These are phyloP conservation scores for Kwoniella pini DNA, from an alignment of 768 basidiomycete species.

Conservation along the genomic window DNA sequence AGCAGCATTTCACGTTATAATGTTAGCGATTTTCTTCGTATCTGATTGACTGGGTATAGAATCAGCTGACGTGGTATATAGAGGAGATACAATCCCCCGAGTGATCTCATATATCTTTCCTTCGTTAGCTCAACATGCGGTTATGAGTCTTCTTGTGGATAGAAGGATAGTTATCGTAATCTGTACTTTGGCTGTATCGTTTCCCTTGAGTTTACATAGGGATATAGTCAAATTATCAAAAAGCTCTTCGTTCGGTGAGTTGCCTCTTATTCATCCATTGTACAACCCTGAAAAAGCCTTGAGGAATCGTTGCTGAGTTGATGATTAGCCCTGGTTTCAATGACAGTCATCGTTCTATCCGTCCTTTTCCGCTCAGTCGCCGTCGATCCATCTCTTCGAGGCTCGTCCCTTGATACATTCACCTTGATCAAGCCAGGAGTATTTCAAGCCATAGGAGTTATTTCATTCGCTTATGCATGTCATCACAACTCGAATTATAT, in stretches of 20 bases:
- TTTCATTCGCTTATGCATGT: constrained; percentile 68
- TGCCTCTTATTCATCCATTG: neutral
- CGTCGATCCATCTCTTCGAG: constrained; percentile 71
- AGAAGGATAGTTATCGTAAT: constrained; percentile 86
- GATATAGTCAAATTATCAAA: constrained; percentile 96
- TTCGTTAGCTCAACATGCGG: constrained; percentile 62
- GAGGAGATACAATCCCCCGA: constrained; percentile 92
- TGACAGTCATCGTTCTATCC: constrained; percentile 86
- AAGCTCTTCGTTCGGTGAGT: constrained; percentile 83
- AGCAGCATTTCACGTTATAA: constrained; percentile 98
- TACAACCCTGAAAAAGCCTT: constrained; percentile 7
- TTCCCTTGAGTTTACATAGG: constrained; percentile 90
- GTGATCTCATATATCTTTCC: constrained; percentile 88
- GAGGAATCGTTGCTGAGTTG: neutral
- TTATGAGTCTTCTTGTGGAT: constrained; percentile 75
- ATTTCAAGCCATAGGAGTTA: constrained; percentile 95
- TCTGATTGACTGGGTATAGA: constrained; percentile 1
- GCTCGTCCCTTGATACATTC: constrained; percentile 71
- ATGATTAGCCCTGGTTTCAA: constrained; percentile 59
- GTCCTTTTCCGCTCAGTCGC: constrained; percentile 81
- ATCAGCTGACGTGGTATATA: neutral
- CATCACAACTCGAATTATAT: constrained; percentile 98
- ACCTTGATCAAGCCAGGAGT: constrained; percentile 76
- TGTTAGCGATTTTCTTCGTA: constrained; percentile 56
- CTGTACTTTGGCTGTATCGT: constrained; percentile 84